These are phyloP conservation scores for Fusarium oxysporum DNA, from an alignment of 2,329 filamentous ascomycete genomes.

Conservation along the genomic window DNA sequence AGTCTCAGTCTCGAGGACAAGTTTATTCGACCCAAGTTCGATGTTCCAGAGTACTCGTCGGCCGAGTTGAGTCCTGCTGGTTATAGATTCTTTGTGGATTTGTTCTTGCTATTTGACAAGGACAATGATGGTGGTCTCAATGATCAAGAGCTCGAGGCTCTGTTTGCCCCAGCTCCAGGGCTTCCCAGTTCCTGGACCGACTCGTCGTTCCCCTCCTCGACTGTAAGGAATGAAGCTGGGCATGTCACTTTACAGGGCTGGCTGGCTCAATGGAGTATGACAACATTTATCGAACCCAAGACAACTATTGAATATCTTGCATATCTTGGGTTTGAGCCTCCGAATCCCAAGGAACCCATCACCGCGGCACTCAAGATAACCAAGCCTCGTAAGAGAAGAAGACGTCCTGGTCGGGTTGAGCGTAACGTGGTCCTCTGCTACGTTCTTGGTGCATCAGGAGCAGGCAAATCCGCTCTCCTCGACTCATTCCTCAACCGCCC, in stretches of 20 bases:
- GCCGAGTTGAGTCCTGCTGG: slow-evolving; percentile 94
- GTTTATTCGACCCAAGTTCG: slow-evolving; percentile 93
- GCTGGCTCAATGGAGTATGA: slow-evolving; percentile 99
- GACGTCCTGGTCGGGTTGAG: slow-evolving; percentile 85
- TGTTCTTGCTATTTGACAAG: slow-evolving; percentile 95
- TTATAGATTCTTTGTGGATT: slow-evolving; percentile 96
- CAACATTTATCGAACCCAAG: slow-evolving; percentile 94
- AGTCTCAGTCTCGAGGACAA: slow-evolving; percentile 90
- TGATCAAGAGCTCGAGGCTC: slow-evolving; percentile 81
- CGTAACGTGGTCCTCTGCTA: slow-evolving; percentile 96
- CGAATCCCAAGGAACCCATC: slow-evolving; percentile 79
- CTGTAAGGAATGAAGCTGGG: slow-evolving; percentile 93
- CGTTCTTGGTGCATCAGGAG: slow-evolving; percentile 84
- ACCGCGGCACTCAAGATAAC: slow-evolving; percentile 92
- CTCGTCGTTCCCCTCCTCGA: slow-evolving; percentile 89
- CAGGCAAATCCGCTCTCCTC: slow-evolving; percentile 91
- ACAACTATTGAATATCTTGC: slow-evolving; percentile 96
- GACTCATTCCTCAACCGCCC: slow-evolving; percentile 92
- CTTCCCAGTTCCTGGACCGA: slow-evolving; percentile 89
- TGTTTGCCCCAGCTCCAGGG: slow-evolving; percentile 94
- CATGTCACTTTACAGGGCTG: slow-evolving; percentile 97
- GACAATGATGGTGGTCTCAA: slow-evolving; percentile 97
- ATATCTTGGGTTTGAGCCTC: slow-evolving; percentile 92
- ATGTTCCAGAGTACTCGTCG: slow-evolving; percentile 91
- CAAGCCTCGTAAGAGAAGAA: slow-evolving; percentile 87